Evolutionary conservation across 805 yeast species (phyloP).

Genomic region (Wickerhamiella sorbophila): DNA sequence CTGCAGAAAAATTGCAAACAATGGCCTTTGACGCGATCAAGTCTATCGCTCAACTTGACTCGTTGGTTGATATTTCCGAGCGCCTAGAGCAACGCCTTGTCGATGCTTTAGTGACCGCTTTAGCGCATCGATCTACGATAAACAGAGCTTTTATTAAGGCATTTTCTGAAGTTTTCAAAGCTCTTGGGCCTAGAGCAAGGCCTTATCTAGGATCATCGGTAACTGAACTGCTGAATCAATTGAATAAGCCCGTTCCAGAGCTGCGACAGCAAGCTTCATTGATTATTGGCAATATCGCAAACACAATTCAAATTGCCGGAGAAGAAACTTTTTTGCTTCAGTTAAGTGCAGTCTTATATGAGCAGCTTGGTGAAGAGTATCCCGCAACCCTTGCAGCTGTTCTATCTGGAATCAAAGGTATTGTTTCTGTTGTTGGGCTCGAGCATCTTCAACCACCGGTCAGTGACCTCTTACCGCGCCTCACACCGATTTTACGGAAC

Average conservation of each 20-base stretch:
- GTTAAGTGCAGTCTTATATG: slow-evolving; percentile 65
- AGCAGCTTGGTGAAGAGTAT: slow-evolving; percentile 83
- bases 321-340: slow-evolving; percentile 50
- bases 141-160: neutral
- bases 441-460: slow-evolving; percentile 63
- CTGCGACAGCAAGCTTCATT: slow-evolving; percentile 79
- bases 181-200: neutral
- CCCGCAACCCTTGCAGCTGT: slow-evolving; percentile 90
- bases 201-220: slow-evolving; percentile 18
- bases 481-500: slow-evolving; percentile 83
- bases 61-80: slow-evolving; percentile 39
- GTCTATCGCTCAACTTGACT: neutral
- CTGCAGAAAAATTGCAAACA: slow-evolving; percentile 60
- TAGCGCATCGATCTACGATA: neutral
- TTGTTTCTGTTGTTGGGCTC: slow-evolving; percentile 47
- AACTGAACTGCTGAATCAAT: slow-evolving; percentile 54
- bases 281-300: slow-evolving; percentile 49
- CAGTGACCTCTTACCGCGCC: slow-evolving; percentile 66
- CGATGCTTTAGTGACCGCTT: slow-evolving; percentile 48
- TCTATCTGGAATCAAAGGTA: slow-evolving; percentile 50
- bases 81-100: slow-evolving; percentile 50
- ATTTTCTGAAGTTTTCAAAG: neutral
- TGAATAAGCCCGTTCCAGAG: slow-evolving; percentile 55
- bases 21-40: slow-evolving; percentile 61
- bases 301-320: slow-evolving; percentile 48